Evolutionary conservation across 345 rosid species (phyloP), one percentile per base, ranked within the genome.

Genomic region (Euphorbia lathyris): DNA sequence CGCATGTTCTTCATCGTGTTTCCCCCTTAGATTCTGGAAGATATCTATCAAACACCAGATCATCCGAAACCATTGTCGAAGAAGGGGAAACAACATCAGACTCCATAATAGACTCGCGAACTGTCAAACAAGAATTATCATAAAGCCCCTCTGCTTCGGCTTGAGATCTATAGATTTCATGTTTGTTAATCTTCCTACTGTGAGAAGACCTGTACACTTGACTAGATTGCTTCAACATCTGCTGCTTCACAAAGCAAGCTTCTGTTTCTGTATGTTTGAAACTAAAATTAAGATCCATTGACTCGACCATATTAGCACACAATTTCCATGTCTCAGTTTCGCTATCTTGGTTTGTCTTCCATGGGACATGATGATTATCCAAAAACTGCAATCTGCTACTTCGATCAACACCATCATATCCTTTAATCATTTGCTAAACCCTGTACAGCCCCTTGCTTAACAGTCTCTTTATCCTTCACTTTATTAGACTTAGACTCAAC

Each of bases 21-120:
- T 55, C 27, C 79, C 75, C 72, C 71, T 66, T 64, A 59, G 91
- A 89, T 75, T 85, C 86, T 10, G 70, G 73, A 58, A 88, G 86
- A 72, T 83, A 79, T 70, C 79, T 78, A 58, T 83, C 79, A 65
- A 88, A 86, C 42, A 72, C 57, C 55, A 79, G 63, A 74, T 86
- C 94, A 71, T 82, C 85, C 2, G 81, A 67, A 58, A 86, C 63
- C 42, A 36, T 51, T 27, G 90, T 81, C 55, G 88, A 73, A 23
- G 80, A 73, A 62, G 83, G 67, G 1, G 82, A 71, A 72, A 51
- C 47, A 58, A 47, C 53, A 52, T 66, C 83, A 63, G 69, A 32
- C 61, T 76, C 80, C 8, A 9, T 9, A 45, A 69, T 53, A 47
- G 73, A 55, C 40, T 57, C 65, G 50, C 26, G 29, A 53, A 78